These are phyloP conservation scores for Wallemia ichthyophaga DNA, from an alignment of 1,284 basidiomycete genomes.

Conservation along the genomic window DNA sequence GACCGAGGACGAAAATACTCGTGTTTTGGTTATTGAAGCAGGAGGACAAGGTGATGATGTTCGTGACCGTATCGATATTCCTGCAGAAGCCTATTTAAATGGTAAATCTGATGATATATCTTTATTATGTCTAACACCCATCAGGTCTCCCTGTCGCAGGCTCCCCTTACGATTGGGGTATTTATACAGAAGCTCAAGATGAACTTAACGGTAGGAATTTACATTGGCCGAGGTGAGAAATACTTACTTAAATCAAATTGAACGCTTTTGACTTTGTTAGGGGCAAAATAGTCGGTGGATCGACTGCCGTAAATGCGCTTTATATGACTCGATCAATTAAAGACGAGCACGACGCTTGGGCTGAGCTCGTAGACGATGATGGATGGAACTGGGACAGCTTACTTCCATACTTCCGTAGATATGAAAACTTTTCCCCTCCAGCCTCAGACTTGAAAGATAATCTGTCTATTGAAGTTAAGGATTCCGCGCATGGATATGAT, in stretches of 20 bases:
- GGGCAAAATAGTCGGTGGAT: neutral
- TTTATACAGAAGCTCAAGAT: neutral
- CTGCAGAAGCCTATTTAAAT: neutral
- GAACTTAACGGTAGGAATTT: neutral
- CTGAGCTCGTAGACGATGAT: neutral
- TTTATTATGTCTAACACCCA: neutral
- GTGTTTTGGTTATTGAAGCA: neutral
- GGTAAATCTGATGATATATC: neutral
- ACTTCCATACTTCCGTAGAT: neutral
- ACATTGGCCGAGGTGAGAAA: neutral
- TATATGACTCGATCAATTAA: neutral
- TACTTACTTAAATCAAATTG: neutral
- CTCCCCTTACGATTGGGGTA: neutral
- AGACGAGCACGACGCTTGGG: neutral
- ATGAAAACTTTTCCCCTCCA: neutral
- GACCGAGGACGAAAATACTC: neutral
- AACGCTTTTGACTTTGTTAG: neutral
- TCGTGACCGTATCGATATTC: neutral
- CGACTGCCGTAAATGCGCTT: neutral
- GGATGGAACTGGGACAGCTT: neutral
- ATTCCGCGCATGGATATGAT: neutral
- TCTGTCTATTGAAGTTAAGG: neutral
- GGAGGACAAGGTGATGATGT: neutral
- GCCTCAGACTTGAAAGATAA: neutral
- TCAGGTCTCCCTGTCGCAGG: neutral